Evolutionary conservation across 768 basidiomycete species (phyloP).

Genomic region (Trametes sanguinea): DNA sequence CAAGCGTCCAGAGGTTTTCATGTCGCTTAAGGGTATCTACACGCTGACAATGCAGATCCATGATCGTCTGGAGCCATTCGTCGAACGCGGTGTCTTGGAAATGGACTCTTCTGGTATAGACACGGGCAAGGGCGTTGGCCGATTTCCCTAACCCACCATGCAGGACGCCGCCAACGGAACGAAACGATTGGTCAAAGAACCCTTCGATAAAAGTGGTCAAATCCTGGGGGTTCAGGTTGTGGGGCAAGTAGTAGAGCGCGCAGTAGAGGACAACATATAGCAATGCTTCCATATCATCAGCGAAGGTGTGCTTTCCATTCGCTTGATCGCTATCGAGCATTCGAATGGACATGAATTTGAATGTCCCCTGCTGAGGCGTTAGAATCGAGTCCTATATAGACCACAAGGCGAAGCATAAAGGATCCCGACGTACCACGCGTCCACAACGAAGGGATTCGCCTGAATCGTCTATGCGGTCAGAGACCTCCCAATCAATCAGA

Average conservation of each 20-base stretch:
- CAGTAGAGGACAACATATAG: conserved; percentile 17
- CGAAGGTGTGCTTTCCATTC: too few species aligned
- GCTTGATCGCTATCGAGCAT: not conserved
- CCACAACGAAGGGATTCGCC: not conserved
- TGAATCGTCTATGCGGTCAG: not conserved
- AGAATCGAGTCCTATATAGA: too few species aligned
- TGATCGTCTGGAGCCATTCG: conserved; percentile 7
- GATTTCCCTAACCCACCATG: not conserved
- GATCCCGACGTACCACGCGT: not conserved
- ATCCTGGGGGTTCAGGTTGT: too few species aligned
- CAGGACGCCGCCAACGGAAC: too few species aligned
- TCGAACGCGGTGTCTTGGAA: not conserved
- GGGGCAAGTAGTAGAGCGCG: not conserved
- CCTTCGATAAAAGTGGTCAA: too few species aligned
- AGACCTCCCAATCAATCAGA: conserved; percentile 15
- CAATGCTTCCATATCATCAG: conserved; percentile 16
- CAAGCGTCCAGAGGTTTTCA: not conserved
- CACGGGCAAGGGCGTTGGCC: not conserved
- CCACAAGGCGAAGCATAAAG: not conserved
- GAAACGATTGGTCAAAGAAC: too few species aligned
- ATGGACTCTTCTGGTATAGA: too few species aligned
- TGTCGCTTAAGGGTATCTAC: not conserved
- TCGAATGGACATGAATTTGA: not conserved
- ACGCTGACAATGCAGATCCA: not conserved
- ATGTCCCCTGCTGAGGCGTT: conserved; percentile 9